Evolutionary conservation across 306 rosid genomes (phyloP), one percentile per base, ranked within the genome.

Genomic region (Cicer pinnatifidum): DNA sequence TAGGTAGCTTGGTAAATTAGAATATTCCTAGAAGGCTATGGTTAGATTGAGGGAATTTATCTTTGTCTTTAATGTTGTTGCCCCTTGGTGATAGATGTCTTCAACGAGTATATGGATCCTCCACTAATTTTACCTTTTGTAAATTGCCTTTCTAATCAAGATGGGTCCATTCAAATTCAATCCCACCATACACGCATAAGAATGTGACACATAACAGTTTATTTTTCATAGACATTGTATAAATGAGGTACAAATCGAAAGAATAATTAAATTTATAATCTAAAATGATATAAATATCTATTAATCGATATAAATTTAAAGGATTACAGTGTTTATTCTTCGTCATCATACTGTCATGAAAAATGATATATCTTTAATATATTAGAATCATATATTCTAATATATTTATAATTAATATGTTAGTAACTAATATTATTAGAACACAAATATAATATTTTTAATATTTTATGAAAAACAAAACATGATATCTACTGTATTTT

Each of bases 91-190:
- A 83, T 78, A 72, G 58, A 76, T 79, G 67, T 59, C 57, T 68
- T 47, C 16, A 59, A 8, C n/a, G 47, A 71, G 45, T 68, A 74
- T 41, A 70, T 85, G 88, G 89, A 84, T 84, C 33, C 78, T 87
- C 92, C 88, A 92, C 91, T 82, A 0, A 74, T 23, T 3, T 40
- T 50, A 28, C 44, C 53, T 62, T 77, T 73, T 77, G 72, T 65
- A 41, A 79, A 85, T 85, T 85, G 89, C 75, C 63, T 77, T 78
- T 83, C 80, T 39, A 67, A 78, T 84, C 87, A 67, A 75, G 40
- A 68, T 80, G 85, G 88, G 79, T 35, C 84, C 89, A 61, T 23
- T 54, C 68, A 7, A 64, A 28, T 28, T 58, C 9, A 59, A 33
- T 33, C 83, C 82, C 88, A 80, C 90, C 64, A 74, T 78, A 4